A percentile compares a stretch with the other conserved stretches of the same genome.
Evolutionary conservation across 352 stramenopile species (phyloP).

Genomic region (Pythium guiyangense): DNA sequence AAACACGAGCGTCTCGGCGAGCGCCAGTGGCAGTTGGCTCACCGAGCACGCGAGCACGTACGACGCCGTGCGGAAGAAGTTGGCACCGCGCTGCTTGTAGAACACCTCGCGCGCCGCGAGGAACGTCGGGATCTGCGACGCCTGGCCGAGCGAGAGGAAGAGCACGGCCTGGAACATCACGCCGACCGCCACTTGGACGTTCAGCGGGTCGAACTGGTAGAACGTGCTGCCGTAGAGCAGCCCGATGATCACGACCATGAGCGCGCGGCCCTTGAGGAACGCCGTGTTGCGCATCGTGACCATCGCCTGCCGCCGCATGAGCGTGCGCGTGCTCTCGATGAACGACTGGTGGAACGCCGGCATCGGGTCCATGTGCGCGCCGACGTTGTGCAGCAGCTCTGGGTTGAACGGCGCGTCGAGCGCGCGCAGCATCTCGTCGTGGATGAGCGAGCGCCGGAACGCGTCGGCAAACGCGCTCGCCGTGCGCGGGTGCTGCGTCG

Average conservation of each 20-base stretch:
- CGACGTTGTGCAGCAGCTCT: neutral
- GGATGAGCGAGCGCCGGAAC: constrained; percentile 10
- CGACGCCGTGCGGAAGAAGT: constrained; percentile 62
- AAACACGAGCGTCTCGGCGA: constrained; percentile 60
- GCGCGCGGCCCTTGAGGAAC: constrained; percentile 20
- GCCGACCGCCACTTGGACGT: constrained; percentile 46
- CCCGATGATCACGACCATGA: constrained; percentile 42
- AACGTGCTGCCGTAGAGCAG: constrained; percentile 38
- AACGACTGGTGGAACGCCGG: neutral
- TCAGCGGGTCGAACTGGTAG: constrained; percentile 23
- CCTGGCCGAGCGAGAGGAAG: constrained; percentile 68
- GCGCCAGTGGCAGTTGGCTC: constrained; percentile 23
- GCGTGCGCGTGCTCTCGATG: neutral
- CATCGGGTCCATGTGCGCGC: constrained; percentile 1
- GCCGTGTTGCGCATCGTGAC: constrained; percentile 41
- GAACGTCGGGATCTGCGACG: constrained; percentile 71
- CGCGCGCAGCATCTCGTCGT: constrained; percentile 45
- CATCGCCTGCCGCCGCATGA: constrained; percentile 37
- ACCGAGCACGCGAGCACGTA: constrained; percentile 54
- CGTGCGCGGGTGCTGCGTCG: neutral
- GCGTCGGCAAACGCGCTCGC: constrained; percentile 14
- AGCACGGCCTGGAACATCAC: constrained; percentile 73
- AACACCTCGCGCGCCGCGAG: constrained; percentile 50
- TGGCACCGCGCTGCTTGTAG: constrained; percentile 75
- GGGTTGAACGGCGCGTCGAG: constrained; percentile 33